Conservation (phyloP, 495 filamentous ascomycete genomes). For the Xylaria grammica region DNA sequence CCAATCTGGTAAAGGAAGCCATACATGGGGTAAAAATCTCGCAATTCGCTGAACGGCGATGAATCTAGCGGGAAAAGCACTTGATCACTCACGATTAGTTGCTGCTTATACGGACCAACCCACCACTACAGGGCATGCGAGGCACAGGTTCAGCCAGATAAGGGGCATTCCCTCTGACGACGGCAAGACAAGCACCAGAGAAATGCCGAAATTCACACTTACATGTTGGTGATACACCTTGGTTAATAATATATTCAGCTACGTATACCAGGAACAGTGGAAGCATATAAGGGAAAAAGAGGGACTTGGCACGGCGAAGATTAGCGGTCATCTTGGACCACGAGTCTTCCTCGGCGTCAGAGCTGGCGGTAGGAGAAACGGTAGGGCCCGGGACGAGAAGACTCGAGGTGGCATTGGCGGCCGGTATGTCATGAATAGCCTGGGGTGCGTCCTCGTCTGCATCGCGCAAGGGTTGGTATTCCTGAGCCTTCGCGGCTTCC, state of each 20-base stretch:
- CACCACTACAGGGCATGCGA: not conserved
- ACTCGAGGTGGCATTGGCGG: conserved; percentile 36
- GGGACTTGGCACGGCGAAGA: conserved; percentile 45
- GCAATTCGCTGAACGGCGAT: conserved; percentile 79
- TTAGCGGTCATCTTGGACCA: conserved; percentile 51
- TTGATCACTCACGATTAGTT: conserved; percentile 51
- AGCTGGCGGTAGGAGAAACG: conserved; percentile 36
- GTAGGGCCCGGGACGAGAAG: conserved; percentile 42
- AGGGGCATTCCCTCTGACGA: not conserved
- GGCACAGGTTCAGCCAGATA: not conserved
- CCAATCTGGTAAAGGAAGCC: conserved; percentile 90
- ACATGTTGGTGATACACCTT: conserved; percentile 81
- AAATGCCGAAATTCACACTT: not conserved
- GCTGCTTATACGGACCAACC: not conserved
- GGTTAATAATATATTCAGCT: conserved; percentile 96
- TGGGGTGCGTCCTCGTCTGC: conserved; percentile 48
- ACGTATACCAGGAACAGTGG: conserved; percentile 91
- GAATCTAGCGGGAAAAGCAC: conserved; percentile 79
- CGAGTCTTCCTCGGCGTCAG: conserved; percentile 27
- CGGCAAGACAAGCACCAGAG: not conserved
- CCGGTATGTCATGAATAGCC: conserved; percentile 40
- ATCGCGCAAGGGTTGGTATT: conserved; percentile 49
- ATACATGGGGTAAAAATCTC: conserved; percentile 90
- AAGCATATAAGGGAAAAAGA: conserved; percentile 73
- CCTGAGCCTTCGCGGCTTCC: conserved; percentile 36